Base-by-base conservation (phyloP, 2,329 filamentous ascomycete genomes). In the Furcasterigmium sp. region DNA sequence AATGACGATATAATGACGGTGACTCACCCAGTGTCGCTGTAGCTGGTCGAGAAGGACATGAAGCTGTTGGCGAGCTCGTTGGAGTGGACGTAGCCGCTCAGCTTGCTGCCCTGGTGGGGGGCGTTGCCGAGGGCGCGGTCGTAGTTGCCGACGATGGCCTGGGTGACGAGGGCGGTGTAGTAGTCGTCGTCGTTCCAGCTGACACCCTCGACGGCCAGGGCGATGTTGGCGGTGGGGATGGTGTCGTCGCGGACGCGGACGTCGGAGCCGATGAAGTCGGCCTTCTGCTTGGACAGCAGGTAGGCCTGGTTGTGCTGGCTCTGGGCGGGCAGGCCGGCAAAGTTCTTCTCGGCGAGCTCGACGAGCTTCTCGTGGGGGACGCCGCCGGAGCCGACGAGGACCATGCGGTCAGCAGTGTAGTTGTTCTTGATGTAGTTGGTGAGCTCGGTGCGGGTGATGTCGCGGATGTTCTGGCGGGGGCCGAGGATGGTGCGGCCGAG, bases 1-100 rank as follows among this genome's bases (percentile, higher is more conserved):
- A 20, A 10, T n/a, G 17, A 35, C 28, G n/a, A 17, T 13, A 29
- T 28, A 25, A 39, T 32, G 35, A n/a, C n/a, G 15, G 20, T 35
- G 41, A 66, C 84, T 70, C 81, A 95, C 90, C 91, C 93, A 66
- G 93, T 98, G 69, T 98, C 93, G 64, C 91, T 97, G 76, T 98
- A 98, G 78, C 89, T 95, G 55, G 93, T 98, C 54, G 91, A 96
- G 76, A 98, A 98, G 76, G 88, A 95, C 94, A 98, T 98, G 80
- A 96, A 98, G 82, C 91, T 96, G 78, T 95, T 98, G 69, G 93
- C 93, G 50, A 98, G 81, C 68, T 91, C 85, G 73, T 97, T 82
- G 72, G 95, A 84, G 78, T 94, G 87, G 56, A 98, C 85, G 61
- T 93, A 89, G 53, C 85, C 84, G 76, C 89, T 95, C 59, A 98